Base-by-base conservation (phyloP, 768 basidiomycete species). In the Boletus tylopilopsis region DNA sequence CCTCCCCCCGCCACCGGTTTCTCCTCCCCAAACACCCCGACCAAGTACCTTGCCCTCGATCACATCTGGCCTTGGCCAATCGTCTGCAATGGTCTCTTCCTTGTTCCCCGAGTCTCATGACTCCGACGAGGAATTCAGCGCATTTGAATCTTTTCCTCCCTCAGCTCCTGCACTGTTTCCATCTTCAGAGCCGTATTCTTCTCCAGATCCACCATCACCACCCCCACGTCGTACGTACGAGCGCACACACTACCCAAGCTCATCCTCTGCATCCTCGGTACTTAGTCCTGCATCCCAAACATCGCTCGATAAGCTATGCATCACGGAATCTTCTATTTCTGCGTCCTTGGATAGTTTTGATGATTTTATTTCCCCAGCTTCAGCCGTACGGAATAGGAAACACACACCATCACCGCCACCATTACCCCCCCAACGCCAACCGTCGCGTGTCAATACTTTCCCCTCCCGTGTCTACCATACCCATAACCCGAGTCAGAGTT, bases 41-140 rank as follows among this genome's bases (percentile, higher is more conserved):
- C 66, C 64, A 21, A 18, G 24, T 39, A 16, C 15, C 5, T 34
- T 47, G 6, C 43, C 54, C 19, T 36, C 62, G 12, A 35, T 44
- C 6, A 47, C 56, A 21, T 24, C 43, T 12, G 29, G n/a, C 29
- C 7, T 12, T 6, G 51, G 46, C 9, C 37, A 57, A n/a, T 45
- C 59, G 41, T 45, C 51, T 30, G 35, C 50, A 15, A 47, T 19
- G 16, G 60, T 65, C 30, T 59, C 65, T 43, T 34, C 29, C 29
- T 30, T 30, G 29, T n/a, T n/a, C n/a, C n/a, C n/a, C n/a, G n/a
- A n/a, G n/a, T n/a, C n/a, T n/a, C n/a, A 51, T 15, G 59, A 54
- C 35, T 72, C 76, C 1, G 63, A 71, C 33, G 73, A 73, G 47
- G 80, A 82, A 41, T 87, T 84, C 56, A 70, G 76, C 6, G 79